phyloP scores from a whole-genome alignment of 768 basidiomycete species.

The Podaxis sp. region DNA sequence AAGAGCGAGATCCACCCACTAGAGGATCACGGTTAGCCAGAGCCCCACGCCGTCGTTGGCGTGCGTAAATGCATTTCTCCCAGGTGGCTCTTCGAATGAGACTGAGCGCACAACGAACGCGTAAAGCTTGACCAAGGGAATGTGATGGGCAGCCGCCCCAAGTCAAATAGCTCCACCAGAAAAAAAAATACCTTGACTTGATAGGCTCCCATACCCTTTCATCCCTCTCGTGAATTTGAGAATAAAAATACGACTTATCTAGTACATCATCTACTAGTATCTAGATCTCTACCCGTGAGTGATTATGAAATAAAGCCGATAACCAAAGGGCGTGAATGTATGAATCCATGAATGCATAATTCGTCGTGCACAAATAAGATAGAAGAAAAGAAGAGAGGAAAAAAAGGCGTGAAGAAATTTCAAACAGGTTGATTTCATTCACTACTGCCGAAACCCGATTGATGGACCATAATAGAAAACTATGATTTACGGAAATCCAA shows the following conservation, averaged over 20 bases:
- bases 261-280: background rate
- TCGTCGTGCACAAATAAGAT: background rate
- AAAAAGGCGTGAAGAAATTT: background rate
- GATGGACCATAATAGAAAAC: background rate
- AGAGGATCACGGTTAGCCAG: too few species aligned
- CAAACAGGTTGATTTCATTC: background rate
- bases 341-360: background rate
- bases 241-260: background rate
- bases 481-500: background rate
- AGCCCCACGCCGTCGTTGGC: too few species aligned
- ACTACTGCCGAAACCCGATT: background rate
- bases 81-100: too few species aligned
- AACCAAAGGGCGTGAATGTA: background rate
- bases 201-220: too few species aligned
- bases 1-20: too few species aligned
- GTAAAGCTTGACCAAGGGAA: too few species aligned
- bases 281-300: background rate
- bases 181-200: too few species aligned
- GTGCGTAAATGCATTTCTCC: too few species aligned
- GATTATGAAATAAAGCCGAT: background rate
- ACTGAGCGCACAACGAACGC: too few species aligned
- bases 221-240: too few species aligned
- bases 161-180: too few species aligned
- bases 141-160: too few species aligned
- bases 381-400: background rate